These are phyloP conservation scores for Silene noctiflora DNA, from an alignment of 179 eudicot genomes.

Conservation along the genomic window DNA sequence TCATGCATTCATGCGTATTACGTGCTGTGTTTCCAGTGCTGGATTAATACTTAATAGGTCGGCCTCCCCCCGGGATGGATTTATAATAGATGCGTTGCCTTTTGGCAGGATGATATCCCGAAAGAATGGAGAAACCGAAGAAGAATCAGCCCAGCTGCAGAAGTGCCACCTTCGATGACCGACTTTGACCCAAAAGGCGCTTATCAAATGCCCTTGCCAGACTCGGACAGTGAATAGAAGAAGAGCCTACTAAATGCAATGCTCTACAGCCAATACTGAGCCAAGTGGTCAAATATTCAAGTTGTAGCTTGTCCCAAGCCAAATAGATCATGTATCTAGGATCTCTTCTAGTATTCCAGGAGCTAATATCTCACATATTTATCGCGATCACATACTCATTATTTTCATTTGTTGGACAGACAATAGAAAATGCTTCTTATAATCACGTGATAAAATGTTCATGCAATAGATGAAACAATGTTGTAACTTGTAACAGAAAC, in stretches of 20 bases:
- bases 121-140: slow-evolving; percentile 49
- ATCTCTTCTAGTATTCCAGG: neutral
- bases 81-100: neutral
- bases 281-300: neutral
- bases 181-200: slow-evolving; percentile 61
- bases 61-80: neutral
- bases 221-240: slow-evolving; percentile 35
- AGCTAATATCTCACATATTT: neutral
- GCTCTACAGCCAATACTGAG: neutral
- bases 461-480: too few relatives aligned
- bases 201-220: slow-evolving; percentile 57
- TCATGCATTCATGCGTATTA: neutral
- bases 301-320: neutral
- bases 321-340: slow-evolving; percentile 4
- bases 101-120: slow-evolving; percentile 34
- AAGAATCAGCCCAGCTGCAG: slow-evolving; percentile 36
- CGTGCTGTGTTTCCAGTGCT: neutral
- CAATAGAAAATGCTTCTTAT: too few relatives aligned
- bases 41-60: neutral
- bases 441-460: too few relatives aligned
- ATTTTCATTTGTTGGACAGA: too few relatives aligned
- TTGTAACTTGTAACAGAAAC: too few relatives aligned
- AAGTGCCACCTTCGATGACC: slow-evolving; percentile 68
- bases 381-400: too few relatives aligned
- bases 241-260: neutral